A percentile compares a stretch with the other conserved stretches of the same genome.
Conservation (phyloP, 2,329 filamentous ascomycete species). For the Aspergillus nomiae region DNA sequence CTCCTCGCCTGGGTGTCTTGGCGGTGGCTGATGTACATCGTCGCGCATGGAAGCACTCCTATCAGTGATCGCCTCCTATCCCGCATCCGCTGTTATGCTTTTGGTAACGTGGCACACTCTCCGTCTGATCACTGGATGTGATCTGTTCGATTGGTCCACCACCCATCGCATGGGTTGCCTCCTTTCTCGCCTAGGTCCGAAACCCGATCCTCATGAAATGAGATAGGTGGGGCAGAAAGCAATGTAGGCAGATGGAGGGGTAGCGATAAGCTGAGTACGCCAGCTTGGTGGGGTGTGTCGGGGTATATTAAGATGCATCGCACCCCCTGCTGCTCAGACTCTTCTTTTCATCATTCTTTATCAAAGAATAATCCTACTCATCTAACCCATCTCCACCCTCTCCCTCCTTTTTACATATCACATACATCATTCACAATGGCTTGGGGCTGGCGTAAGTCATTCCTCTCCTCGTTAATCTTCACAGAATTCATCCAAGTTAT, state of each 20-base stretch:
- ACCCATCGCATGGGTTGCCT: neutral
- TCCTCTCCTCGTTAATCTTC: neutral
- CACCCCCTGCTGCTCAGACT: neutral
- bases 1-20: neutral
- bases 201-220: neutral
- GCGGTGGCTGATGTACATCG: neutral
- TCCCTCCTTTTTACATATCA: constrained; percentile 5
- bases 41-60: neutral
- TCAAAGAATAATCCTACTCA: neutral
- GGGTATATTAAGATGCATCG: constrained; percentile 4
- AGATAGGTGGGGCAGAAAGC: constrained; percentile 3
- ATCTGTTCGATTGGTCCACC: constrained; percentile 2
- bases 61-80: constrained; percentile 4
- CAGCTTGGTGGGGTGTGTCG: constrained; percentile 1
- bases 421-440: constrained; percentile 31
- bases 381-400: constrained; percentile 2
- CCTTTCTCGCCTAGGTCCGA: neutral
- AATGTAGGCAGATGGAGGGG: constrained; percentile 3
- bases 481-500: neutral
- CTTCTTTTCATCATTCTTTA: neutral
- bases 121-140: constrained; percentile 1
- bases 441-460: constrained; percentile 37
- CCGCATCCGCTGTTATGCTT: neutral
- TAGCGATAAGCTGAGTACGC: constrained; percentile 4
- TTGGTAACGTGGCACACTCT: constrained; percentile 6